Evolutionary conservation across 495 filamentous ascomycete species (phyloP).

Genomic region (Aspergillus biplanus): DNA sequence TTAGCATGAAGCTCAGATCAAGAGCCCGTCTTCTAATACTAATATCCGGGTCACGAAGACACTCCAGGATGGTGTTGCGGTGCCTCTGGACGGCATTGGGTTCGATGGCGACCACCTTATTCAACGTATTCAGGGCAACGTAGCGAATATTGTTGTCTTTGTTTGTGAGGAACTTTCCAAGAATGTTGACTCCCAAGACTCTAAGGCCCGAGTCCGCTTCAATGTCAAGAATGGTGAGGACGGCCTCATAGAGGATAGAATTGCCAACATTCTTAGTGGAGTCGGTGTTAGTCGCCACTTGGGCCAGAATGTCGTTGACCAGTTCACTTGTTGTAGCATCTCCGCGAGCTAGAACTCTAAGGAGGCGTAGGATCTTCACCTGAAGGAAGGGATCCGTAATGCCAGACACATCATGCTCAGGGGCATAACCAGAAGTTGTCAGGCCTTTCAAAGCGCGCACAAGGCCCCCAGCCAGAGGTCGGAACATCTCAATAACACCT

Average conservation of each 20-base stretch:
- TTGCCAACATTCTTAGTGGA: conserved; percentile 98
- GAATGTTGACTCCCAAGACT: conserved; percentile 95
- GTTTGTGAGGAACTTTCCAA: conserved; percentile 96
- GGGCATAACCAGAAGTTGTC: conserved; percentile 93
- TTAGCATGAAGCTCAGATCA: conserved; percentile 95
- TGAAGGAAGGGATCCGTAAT: conserved; percentile 99
- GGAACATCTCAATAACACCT: conserved; percentile 85
- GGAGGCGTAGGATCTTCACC: conserved; percentile 87
- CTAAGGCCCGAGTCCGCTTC: conserved; percentile 93
- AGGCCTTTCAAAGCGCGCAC: conserved; percentile 89
- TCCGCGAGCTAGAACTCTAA: conserved; percentile 84
- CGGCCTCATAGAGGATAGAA: conserved; percentile 95
- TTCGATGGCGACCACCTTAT: conserved; percentile 97
- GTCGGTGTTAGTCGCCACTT: conserved; percentile 98
- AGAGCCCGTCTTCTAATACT: conserved; percentile 93
- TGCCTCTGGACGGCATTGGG: conserved; percentile 97
- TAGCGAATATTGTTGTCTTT: conserved; percentile 99
- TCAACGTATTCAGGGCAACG: conserved; percentile 93
- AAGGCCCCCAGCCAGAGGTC: conserved; percentile 75
- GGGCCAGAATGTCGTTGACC: conserved; percentile 97
- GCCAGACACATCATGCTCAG: conserved; percentile 96
- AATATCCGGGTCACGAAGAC: conserved; percentile 96
- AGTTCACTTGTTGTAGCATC: conserved; percentile 90
- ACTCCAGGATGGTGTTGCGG: conserved; percentile 96
- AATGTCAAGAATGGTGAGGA: conserved; percentile 96